A percentile compares a stretch with the other conserved stretches of the same genome.
phyloP scores from a whole-genome alignment of 176 grass and related monocot genomes.

The bread wheat (Triticum aestivum) region IWGSC_CS_RefSeq_v2.1 NC_057812.1:544878846-544879345 shows the following conservation, averaged over 20 bases:
- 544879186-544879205: conserved; percentile 53
- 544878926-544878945: conserved; percentile 42
- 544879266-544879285: conserved; percentile 44
- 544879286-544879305: background rate
- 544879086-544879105: background rate
- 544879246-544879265: conserved; percentile 40
- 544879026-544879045: conserved; percentile 26
- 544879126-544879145: conserved; percentile 48
- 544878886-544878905: conserved; percentile 59
- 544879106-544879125: conserved; percentile 2
- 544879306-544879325: background rate
- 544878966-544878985: background rate
- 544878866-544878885: conserved; percentile 53
- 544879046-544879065: background rate
- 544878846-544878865: conserved; percentile 47
- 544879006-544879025: background rate
- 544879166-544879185: conserved; percentile 30
- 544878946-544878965: conserved; percentile 26
- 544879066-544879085: background rate
- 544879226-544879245: conserved; percentile 38
- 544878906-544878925: conserved; percentile 55
- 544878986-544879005: background rate
- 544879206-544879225: conserved; percentile 34
- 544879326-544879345: background rate
- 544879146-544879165: conserved; percentile 9